Base-by-base conservation (phyloP, 805 yeast genomes). In the Saccharomyces mikatae region DNA sequence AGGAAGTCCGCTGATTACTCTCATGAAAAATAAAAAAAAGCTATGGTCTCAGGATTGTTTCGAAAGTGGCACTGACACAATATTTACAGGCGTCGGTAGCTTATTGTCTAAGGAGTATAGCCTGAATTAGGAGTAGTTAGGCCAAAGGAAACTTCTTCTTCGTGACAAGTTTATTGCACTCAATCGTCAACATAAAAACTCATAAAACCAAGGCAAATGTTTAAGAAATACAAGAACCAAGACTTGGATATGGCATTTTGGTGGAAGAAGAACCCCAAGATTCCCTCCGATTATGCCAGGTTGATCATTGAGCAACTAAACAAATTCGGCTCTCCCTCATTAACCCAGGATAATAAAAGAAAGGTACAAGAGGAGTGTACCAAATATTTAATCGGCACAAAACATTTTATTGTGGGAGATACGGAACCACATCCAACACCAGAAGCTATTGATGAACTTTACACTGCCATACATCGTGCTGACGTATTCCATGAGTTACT, bases 181-280 rank as follows among this genome's bases (percentile, higher is more conserved):
- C 13, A 36, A 36, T 9, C 44, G 11, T 17, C 44, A 17, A 17
- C 17, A 36, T 17, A 36, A 36, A 21, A n/a, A 36, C 17, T 11
- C 44, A 17, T 22, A 36, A 17, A 36, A 13, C 28, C 24, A 21
- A 26, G 6, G 8, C 46, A 9, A 44, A 66, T 65, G 68, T 65
- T 65, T 48, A 66, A 65, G 57, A 65, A 66, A 50, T 64, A 65
- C 56, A 63, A 62, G 55, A 64, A 61, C 47, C 68, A 66, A 49
- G 69, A 65, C 47, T 49, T 66, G 48, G 69, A 62, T 52, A 89
- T 91, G 97, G 87, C 97, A 11, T 92, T 92, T 64, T 75, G 94
- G 62, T 92, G 94, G 78, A 87, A 89, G 60, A 79, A 96, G 65
- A 88, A 84, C 65, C 96, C 96, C 9, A 90, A 89, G 69, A 84